phyloP scores from a whole-genome alignment of 345 rosid species.

The Noccaea caerulescens region DNA sequence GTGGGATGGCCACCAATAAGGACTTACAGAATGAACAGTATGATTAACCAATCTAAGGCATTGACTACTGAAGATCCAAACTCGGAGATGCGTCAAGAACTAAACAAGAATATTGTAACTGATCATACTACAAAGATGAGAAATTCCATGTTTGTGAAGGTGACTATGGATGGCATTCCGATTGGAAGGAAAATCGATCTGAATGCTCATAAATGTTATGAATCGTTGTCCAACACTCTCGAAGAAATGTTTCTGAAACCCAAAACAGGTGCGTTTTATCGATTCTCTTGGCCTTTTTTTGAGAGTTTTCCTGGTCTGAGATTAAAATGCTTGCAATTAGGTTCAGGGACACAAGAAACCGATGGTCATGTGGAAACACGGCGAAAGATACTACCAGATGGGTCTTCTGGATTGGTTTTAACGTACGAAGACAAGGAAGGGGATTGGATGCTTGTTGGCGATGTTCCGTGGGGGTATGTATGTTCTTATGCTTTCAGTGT shows the following conservation, averaged over 20 bases:
- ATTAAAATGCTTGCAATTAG: conserved; percentile 29
- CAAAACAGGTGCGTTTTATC: conserved; percentile 37
- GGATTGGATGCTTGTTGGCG: conserved; percentile 99
- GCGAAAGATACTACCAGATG: conserved; percentile 61
- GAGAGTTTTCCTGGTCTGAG: background rate
- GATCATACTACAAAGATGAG: conserved; percentile 45
- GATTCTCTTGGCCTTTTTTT: background rate
- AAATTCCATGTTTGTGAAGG: conserved; percentile 74
- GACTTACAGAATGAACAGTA: conserved; percentile 74
- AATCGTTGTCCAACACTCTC: conserved; percentile 64
- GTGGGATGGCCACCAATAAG: conserved; percentile 99
- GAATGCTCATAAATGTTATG: conserved; percentile 69
- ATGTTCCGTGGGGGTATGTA: conserved; percentile 93
- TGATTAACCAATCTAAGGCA: conserved; percentile 70
- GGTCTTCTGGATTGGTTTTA: conserved; percentile 75
- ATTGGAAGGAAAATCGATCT: conserved; percentile 93
- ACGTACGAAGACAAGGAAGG: conserved; percentile 96
- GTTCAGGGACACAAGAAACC: conserved; percentile 42
- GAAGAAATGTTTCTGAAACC: conserved; percentile 74
- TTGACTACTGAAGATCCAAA: conserved; percentile 53
- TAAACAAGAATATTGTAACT: conserved; percentile 33
- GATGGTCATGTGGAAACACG: conserved; percentile 38
- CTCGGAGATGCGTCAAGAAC: conserved; percentile 46
- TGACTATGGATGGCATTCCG: conserved; percentile 91
- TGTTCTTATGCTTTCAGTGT: background rate